phyloP scores from a whole-genome alignment of 805 yeast genomes.

The Candida quercuum region DNA sequence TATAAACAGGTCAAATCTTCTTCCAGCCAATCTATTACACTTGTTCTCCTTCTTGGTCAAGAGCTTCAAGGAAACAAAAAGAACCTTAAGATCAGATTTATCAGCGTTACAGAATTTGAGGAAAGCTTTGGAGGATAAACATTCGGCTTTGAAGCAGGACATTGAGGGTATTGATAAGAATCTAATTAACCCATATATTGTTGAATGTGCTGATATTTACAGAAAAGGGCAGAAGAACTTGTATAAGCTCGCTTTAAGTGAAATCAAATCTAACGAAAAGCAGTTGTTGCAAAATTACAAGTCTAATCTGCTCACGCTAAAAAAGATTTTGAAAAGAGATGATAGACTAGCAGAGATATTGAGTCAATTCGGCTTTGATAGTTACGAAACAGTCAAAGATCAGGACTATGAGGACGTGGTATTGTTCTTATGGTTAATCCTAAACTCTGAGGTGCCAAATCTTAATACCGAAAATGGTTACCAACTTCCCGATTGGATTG shows the following conservation, averaged over 20 bases:
- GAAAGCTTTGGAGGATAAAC: constrained; percentile 48
- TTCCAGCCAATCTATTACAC: constrained; percentile 22
- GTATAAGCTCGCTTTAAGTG: constrained; percentile 37
- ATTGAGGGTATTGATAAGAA: constrained; percentile 1
- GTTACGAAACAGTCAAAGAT: constrained; percentile 39
- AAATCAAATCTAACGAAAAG: constrained; percentile 47
- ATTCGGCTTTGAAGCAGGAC: constrained; percentile 18
- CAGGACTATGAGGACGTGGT: constrained; percentile 35
- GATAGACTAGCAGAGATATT: constrained; percentile 40
- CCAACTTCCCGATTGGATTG: no score
- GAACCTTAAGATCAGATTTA: constrained; percentile 47
- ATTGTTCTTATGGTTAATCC: constrained; percentile 15
- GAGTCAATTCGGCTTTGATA: constrained; percentile 40
- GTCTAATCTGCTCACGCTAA: constrained; percentile 39
- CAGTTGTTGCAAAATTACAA: constrained; percentile 37
- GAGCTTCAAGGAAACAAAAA: constrained; percentile 31
- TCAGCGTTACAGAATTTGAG: constrained; percentile 54
- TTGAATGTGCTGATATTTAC: constrained; percentile 36
- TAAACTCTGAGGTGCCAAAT: not conserved
- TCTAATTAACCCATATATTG: constrained; percentile 16
- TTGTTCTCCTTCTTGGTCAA: constrained; percentile 26
- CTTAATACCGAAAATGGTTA: no score
- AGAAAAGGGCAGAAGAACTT: constrained; percentile 44
- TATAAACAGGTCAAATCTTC: constrained; percentile 21
- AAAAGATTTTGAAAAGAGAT: constrained; percentile 49